These are phyloP conservation scores for Nitzschia sp. DNA, from an alignment of 108 stramenopile genomes.

Conservation along the genomic window DNA sequence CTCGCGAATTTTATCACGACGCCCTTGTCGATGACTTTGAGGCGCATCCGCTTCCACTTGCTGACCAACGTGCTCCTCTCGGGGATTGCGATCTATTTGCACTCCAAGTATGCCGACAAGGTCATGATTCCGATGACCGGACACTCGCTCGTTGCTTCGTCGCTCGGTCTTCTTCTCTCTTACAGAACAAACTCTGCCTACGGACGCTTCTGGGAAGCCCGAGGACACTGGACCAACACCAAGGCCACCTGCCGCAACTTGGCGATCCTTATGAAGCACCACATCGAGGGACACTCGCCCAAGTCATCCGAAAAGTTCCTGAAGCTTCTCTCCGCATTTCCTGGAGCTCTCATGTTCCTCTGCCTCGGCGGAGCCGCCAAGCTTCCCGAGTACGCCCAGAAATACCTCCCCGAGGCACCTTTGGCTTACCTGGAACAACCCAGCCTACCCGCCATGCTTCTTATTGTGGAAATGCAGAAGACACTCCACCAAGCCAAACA, in stretches of 20 bases:
- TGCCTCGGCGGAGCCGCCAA: slow-evolving; percentile 26
- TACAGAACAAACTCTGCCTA: slow-evolving; percentile 68
- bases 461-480: slow-evolving; percentile 16
- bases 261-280: slow-evolving; percentile 39
- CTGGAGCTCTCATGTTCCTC: slow-evolving; percentile 34
- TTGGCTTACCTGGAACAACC: slow-evolving; percentile 11
- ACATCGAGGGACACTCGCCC: slow-evolving; percentile 27
- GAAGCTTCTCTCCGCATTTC: slow-evolving; percentile 43
- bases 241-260: slow-evolving; percentile 42
- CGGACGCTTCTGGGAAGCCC: slow-evolving; percentile 59
- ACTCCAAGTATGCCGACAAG: not conserved
- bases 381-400: slow-evolving; percentile 23
- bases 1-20: slow-evolving; percentile 45
- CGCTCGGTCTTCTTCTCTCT: slow-evolving; percentile 57
- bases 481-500: slow-evolving; percentile 16
- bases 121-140: slow-evolving; percentile 35
- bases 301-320: slow-evolving; percentile 29
- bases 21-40: slow-evolving; percentile 39
- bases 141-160: slow-evolving; percentile 46
- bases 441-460: slow-evolving; percentile 5
- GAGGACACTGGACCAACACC: slow-evolving; percentile 52
- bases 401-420: slow-evolving; percentile 28
- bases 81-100: slow-evolving; percentile 12
- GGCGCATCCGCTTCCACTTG: slow-evolving; percentile 49
- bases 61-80: slow-evolving; percentile 30